These are phyloP conservation scores for Takakia lepidozioides DNA, from an alignment of 225 moss, liverwort and hornwort genomes.

Conservation along the genomic window DNA sequence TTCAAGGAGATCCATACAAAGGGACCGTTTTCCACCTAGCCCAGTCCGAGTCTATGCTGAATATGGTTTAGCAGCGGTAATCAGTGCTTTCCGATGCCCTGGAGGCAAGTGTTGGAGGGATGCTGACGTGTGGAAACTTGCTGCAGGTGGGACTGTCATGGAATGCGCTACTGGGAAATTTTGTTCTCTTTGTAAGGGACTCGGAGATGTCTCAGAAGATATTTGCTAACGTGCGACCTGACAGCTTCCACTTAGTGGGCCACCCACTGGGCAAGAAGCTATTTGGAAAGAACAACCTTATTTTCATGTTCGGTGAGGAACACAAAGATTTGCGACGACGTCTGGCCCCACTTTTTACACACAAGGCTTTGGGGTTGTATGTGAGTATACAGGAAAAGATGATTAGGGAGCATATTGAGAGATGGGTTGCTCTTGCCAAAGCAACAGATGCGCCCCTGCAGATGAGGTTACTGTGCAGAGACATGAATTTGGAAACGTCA, in stretches of 20 bases:
- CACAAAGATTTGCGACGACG: conserved; percentile 78
- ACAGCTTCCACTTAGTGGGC: conserved; percentile 73
- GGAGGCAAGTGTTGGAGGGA: no score
- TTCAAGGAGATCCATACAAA: not conserved
- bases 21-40: not conserved
- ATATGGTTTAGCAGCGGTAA: not conserved
- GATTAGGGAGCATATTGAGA: conserved; percentile 49
- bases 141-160: conserved; percentile 68
- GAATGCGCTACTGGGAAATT: conserved; percentile 63
- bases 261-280: conserved; percentile 83
- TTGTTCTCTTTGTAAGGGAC: conserved; percentile 75
- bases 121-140: no score
- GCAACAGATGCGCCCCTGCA: conserved; percentile 22
- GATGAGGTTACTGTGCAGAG: conserved; percentile 53
- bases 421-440: conserved; percentile 42
- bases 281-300: conserved; percentile 80
- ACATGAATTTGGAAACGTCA: conserved; percentile 85
- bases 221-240: conserved; percentile 64
- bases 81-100: no score
- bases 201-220: conserved; percentile 79
- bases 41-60: not conserved
- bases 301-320: conserved; percentile 83
- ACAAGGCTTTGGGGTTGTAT: conserved; percentile 76
- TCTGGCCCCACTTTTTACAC: conserved; percentile 77
- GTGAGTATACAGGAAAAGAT: conserved; percentile 69